Conservation (phyloP, 2,329 filamentous ascomycete genomes). For the Coleophoma cylindrospora region DNA sequence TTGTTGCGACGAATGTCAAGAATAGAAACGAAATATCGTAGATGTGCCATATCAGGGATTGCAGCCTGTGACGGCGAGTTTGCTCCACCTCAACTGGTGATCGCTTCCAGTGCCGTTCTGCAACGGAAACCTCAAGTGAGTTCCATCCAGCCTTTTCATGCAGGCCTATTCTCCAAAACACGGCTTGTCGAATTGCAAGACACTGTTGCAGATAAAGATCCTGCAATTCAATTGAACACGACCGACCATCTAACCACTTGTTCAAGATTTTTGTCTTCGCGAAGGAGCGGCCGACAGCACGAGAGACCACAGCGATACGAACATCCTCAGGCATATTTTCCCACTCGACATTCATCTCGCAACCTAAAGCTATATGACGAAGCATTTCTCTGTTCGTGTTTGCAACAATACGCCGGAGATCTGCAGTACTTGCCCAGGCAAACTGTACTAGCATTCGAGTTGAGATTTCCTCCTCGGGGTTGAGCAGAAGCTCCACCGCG, state of each 20-base stretch:
- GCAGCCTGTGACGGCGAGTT: conserved; percentile 2
- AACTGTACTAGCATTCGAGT: conserved; percentile 29
- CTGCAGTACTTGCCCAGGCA: conserved; percentile 20
- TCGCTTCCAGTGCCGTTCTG: neutral
- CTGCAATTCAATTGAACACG: neutral
- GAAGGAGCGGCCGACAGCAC: neutral
- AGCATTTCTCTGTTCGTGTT: conserved; percentile 28
- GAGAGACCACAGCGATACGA: conserved; percentile 16
- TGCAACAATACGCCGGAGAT: conserved; percentile 19
- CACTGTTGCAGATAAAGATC: conserved; percentile 9
- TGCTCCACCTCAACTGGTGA: neutral
- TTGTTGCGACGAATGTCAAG: conserved; percentile 29
- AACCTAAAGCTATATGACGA: conserved; percentile 27
- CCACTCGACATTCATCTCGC: conserved; percentile 29
- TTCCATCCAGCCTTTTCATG: neutral
- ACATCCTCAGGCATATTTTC: conserved; percentile 22
- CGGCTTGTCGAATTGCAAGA: conserved; percentile 9
- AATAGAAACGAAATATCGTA: conserved; percentile 20
- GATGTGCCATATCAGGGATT: conserved; percentile 7
- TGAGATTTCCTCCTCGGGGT: conserved; percentile 20
- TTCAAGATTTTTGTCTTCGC: neutral
- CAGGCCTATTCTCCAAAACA: neutral
- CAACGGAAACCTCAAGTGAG: neutral
- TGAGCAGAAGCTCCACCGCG: conserved; percentile 28
- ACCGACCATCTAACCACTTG: neutral